A percentile compares a stretch with the other conserved stretches of the same genome.
These are phyloP conservation scores for Eucalyptus sp. DNA, from an alignment of 345 rosid genomes.

Conservation along the genomic window DNA sequence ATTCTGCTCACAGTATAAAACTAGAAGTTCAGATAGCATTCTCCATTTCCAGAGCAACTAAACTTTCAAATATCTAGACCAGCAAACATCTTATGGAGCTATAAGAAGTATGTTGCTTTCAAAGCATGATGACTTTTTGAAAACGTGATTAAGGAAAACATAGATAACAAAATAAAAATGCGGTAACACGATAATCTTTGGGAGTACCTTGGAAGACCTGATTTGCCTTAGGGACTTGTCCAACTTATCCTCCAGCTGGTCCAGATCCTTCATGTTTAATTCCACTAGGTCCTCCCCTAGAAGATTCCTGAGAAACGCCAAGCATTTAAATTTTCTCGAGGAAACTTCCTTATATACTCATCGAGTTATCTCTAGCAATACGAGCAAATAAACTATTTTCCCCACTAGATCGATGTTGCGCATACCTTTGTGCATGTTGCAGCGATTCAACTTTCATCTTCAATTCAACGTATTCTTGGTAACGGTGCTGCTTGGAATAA, in stretches of 20 bases:
- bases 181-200: no score
- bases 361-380: neutral
- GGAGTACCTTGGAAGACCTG: constrained; percentile 33
- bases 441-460: constrained; percentile 48
- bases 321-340: neutral
- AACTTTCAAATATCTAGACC: neutral
- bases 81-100: neutral
- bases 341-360: neutral
- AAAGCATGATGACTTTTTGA: neutral
- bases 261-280: constrained; percentile 21
- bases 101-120: neutral
- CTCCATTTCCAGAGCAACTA: neutral
- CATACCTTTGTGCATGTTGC: constrained; percentile 61
- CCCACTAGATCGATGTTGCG: neutral
- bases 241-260: constrained; percentile 35
- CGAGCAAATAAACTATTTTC: neutral
- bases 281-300: constrained; percentile 39
- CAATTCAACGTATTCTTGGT: constrained; percentile 60
- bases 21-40: neutral
- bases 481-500: constrained; percentile 23
- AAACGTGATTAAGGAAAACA: neutral
- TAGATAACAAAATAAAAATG: neutral
- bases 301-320: constrained; percentile 13
- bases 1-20: constrained; percentile 5
- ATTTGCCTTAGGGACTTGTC: constrained; percentile 28